Evolutionary conservation across 306 rosid genomes (phyloP).

Genomic region (Macrotyloma uniflorum): DNA sequence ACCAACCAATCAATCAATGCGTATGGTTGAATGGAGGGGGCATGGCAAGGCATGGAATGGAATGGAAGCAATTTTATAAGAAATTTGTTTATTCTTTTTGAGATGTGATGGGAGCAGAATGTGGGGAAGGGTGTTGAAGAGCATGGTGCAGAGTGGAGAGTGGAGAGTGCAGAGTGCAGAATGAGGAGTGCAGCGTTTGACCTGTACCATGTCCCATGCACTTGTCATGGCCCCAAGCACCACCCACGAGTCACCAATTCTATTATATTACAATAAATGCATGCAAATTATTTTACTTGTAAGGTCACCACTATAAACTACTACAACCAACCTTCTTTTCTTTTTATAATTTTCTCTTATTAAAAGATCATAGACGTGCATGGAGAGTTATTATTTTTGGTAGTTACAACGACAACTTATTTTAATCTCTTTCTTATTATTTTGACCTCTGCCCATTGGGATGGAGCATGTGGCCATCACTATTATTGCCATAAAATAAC

Average conservation of each 20-base stretch:
- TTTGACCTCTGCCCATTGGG: not conserved
- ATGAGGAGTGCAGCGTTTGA: constrained; percentile 2
- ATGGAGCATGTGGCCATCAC: not conserved
- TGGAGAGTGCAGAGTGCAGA: not conserved
- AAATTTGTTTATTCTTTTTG: not conserved
- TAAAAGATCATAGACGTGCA: not conserved
- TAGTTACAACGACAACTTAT: constrained; percentile 15
- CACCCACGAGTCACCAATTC: constrained; percentile 11
- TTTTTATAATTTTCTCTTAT: not conserved
- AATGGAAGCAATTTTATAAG: not conserved
- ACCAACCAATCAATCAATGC: not conserved
- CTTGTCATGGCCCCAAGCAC: not conserved
- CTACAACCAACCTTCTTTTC: not conserved
- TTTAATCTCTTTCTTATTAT: constrained; percentile 20
- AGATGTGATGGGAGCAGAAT: constrained; percentile 5
- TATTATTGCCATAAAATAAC: not conserved
- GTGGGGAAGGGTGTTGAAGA: not conserved
- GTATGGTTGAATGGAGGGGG: not conserved
- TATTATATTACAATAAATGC: not conserved
- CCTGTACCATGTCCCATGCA: constrained; percentile 14
- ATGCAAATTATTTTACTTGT: constrained; percentile 28
- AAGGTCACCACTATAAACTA: not conserved
- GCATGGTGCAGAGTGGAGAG: not conserved
- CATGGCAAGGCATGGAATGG: not conserved
- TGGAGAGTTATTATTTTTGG: not conserved